A percentile compares a stretch with the other conserved stretches of the same genome.
These are phyloP conservation scores for Mortierella sp. DNA, from an alignment of 371 early-diverging fungal species.

Conservation along the genomic window DNA sequence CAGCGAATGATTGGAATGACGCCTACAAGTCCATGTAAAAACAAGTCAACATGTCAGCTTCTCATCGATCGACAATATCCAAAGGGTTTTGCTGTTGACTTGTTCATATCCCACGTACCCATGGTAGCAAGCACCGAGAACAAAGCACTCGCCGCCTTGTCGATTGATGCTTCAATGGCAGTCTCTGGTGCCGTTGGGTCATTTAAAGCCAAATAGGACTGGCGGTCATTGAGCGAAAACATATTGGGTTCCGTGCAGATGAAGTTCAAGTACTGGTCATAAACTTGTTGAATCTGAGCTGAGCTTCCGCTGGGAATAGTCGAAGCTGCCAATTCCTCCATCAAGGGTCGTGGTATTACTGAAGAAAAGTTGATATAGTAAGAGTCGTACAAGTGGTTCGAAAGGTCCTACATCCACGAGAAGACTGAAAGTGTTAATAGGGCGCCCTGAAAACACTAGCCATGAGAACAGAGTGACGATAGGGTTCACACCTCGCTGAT, in stretches of 20 bases:
- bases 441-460: neutral
- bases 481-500: slow-evolving; percentile 74
- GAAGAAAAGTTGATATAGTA: slow-evolving; percentile 96
- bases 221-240: slow-evolving; percentile 91
- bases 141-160: slow-evolving; percentile 80
- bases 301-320: slow-evolving; percentile 79
- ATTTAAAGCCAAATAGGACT: slow-evolving; percentile 85
- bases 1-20: slow-evolving; percentile 91
- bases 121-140: slow-evolving; percentile 95
- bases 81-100: neutral
- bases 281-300: slow-evolving; percentile 87
- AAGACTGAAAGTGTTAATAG: neutral
- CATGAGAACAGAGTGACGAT: neutral
- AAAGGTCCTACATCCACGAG: slow-evolving; percentile 76
- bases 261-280: slow-evolving; percentile 97
- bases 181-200: slow-evolving; percentile 82
- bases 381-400: slow-evolving; percentile 90
- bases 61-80: neutral
- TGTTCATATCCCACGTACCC: slow-evolving; percentile 56
- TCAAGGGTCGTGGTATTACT: slow-evolving; percentile 84
- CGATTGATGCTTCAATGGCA: slow-evolving; percentile 80
- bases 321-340: slow-evolving; percentile 93
- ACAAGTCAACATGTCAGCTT: neutral
- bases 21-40: slow-evolving; percentile 52
- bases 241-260: slow-evolving; percentile 93